These are phyloP conservation scores for Pontederia paniculata DNA, from an alignment of 176 grass and related monocot genomes.

Conservation along the genomic window DNA sequence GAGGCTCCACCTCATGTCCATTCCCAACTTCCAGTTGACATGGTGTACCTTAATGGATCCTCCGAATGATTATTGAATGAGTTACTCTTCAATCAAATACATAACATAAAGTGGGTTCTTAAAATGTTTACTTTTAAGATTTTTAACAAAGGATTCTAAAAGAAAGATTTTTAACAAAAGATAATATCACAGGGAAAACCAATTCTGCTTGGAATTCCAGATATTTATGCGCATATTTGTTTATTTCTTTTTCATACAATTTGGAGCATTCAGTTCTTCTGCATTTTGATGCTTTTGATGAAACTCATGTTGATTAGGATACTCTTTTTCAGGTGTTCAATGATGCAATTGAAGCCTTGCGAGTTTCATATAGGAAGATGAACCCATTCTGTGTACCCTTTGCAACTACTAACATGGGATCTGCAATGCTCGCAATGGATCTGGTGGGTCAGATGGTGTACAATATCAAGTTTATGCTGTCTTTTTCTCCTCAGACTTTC, in stretches of 20 bases:
- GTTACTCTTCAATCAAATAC: too few relatives aligned
- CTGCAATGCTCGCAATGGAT: constrained; percentile 99
- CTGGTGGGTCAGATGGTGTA: constrained; percentile 36
- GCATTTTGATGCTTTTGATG: constrained; percentile 1
- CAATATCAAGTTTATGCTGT: constrained; percentile 13
- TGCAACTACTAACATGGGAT: constrained; percentile 99
- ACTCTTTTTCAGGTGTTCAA: constrained; percentile 71
- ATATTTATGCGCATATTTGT: not conserved
- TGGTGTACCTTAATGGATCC: too few relatives aligned
- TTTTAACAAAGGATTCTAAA: too few relatives aligned
- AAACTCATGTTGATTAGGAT: constrained; percentile 20
- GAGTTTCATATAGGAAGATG: constrained; percentile 99
- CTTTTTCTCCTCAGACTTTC: constrained; percentile 3
- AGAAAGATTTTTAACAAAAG: too few relatives aligned
- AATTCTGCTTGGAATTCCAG: too few relatives aligned
- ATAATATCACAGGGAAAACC: too few relatives aligned
- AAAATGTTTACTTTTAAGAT: too few relatives aligned
- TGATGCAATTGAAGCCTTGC: constrained; percentile 93
- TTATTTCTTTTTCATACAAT: not conserved
- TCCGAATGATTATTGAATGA: too few relatives aligned
- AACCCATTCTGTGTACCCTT: constrained; percentile 99
- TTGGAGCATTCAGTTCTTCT: not conserved
- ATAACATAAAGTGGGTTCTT: too few relatives aligned
- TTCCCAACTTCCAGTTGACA: too few relatives aligned
- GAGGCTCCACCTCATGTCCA: too few relatives aligned